A percentile compares a stretch with the other conserved stretches of the same genome.
Conservation (phyloP, 1,139 yeast genomes). For the Protomyces arabidopsidicola region DNA sequence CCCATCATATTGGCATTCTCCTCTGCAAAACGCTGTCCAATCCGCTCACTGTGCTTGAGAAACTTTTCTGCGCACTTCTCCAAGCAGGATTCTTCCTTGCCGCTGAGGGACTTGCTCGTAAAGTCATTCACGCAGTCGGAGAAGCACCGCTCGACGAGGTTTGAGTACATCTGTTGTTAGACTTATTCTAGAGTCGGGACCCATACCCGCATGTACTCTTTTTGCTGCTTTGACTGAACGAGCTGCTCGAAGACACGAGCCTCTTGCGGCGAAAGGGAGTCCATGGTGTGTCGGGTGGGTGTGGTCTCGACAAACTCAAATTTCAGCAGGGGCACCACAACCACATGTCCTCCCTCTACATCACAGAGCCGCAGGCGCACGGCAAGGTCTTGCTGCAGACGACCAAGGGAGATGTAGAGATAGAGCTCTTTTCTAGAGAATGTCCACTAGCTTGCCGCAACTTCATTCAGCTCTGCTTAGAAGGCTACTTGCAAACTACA, state of each 20-base stretch:
- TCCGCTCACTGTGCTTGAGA: conserved; percentile 96
- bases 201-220: conserved; percentile 50
- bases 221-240: conserved; percentile 97
- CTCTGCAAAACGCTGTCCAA: conserved; percentile 98
- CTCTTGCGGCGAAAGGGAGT: conserved; percentile 66
- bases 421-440: conserved; percentile 72
- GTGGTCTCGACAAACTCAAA: neutral
- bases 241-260: conserved; percentile 94
- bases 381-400: conserved; percentile 52
- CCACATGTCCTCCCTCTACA: conserved; percentile 14
- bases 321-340: neutral
- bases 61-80: conserved; percentile 94
- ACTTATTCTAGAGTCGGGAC: conserved; percentile 34
- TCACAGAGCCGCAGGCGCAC: conserved; percentile 23
- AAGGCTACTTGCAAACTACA: conserved; percentile 45
- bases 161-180: conserved; percentile 57
- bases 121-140: conserved; percentile 96
- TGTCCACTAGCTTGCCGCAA: conserved; percentile 50
- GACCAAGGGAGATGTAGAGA: conserved; percentile 55
- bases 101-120: conserved; percentile 81
- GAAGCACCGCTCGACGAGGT: conserved; percentile 93
- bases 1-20: conserved; percentile 47
- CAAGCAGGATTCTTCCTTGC: conserved; percentile 80
- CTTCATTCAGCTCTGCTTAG: conserved; percentile 50
- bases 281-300: conserved; percentile 39